Conservation (phyloP, 129 eudicot genomes). For the Logfia minima region DNA sequence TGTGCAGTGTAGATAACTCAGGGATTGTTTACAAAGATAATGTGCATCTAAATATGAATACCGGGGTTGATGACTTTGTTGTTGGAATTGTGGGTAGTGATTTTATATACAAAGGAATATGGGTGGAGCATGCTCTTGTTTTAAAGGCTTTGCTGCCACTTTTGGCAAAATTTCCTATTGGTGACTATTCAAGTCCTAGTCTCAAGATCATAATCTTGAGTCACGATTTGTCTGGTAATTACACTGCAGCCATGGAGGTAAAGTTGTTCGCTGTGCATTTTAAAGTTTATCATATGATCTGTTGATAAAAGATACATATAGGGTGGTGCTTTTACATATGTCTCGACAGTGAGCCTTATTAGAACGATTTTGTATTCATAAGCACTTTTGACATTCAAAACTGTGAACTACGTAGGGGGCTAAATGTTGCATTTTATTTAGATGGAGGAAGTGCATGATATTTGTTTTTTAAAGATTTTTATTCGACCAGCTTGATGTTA, state of each 20-base stretch:
- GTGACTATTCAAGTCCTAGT: constrained; percentile 38
- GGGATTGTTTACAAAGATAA: constrained; percentile 34
- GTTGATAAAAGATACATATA: no score
- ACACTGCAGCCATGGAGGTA: constrained; percentile 76
- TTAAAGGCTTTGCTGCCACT: constrained; percentile 73
- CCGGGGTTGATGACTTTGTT: constrained; percentile 53
- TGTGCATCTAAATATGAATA: constrained; percentile 41
- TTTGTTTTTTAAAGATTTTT: background rate
- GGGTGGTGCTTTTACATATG: background rate
- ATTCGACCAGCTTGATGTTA: constrained; percentile 11
- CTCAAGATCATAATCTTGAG: constrained; percentile 61
- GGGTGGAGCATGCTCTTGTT: constrained; percentile 89
- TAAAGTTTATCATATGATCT: background rate
- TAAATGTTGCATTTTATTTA: background rate
- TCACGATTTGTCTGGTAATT: constrained; percentile 55
- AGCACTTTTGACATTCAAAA: background rate
- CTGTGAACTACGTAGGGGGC: background rate
- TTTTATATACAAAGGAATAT: constrained; percentile 67
- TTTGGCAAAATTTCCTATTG: constrained; percentile 37
- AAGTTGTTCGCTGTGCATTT: background rate
- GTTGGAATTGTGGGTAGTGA: constrained; percentile 76
- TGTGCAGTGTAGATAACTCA: constrained; percentile 52
- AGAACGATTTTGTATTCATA: background rate
- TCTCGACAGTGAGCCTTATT: background rate
- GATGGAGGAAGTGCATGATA: background rate